phyloP scores from a whole-genome alignment of 306 rosid genomes.

The Glycyrrhiza uralensis region DNA sequence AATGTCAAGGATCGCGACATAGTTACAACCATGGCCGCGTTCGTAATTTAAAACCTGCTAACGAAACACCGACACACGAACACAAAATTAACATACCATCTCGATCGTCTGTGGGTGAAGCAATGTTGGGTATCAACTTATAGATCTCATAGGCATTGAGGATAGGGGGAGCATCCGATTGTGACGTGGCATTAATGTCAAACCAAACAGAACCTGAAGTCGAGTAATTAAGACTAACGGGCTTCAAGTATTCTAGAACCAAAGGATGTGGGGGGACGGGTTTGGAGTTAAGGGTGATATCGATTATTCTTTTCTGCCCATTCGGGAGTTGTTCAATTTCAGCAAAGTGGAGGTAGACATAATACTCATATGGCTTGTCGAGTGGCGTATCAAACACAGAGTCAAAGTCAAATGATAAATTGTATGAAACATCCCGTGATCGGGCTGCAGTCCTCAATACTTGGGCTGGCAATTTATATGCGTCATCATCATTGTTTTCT shows the following conservation, averaged over 20 bases:
- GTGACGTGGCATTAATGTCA: neutral
- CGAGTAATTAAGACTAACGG: neutral
- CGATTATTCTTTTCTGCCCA: slow-evolving; percentile 31
- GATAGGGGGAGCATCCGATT: slow-evolving; percentile 46
- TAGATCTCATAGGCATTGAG: slow-evolving; percentile 49
- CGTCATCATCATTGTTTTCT: neutral
- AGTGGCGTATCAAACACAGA: neutral
- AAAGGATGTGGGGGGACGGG: neutral
- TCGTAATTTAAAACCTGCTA: no score
- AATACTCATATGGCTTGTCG: neutral
- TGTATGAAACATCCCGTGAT: neutral
- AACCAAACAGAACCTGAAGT: neutral
- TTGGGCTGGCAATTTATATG: slow-evolving; percentile 18
- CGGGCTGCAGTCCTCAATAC: slow-evolving; percentile 1
- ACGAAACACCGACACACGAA: no score
- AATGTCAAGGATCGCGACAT: no score
- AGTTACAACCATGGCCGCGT: no score
- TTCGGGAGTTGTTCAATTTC: slow-evolving; percentile 35
- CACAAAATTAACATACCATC: no score
- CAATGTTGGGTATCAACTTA: neutral
- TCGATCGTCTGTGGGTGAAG: neutral
- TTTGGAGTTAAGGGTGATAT: slow-evolving; percentile 23
- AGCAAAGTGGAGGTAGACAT: slow-evolving; percentile 36
- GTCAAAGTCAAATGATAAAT: neutral
- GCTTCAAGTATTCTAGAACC: slow-evolving; percentile 32